phyloP scores from a whole-genome alignment of 202 grass and related monocot genomes.

The Setaria viridis region DNA sequence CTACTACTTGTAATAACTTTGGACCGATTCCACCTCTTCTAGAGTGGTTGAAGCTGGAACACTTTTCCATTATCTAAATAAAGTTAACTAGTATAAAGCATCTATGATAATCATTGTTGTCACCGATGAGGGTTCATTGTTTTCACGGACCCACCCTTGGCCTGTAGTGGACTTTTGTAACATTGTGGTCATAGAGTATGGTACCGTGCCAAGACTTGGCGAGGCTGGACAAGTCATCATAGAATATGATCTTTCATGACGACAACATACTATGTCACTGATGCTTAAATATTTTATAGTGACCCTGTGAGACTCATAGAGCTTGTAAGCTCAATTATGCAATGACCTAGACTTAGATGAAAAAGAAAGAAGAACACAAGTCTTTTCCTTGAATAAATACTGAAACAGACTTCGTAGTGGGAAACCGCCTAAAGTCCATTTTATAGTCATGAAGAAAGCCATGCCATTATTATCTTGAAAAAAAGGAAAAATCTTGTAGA shows the following conservation, averaged over 20 bases:
- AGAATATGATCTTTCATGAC: background rate
- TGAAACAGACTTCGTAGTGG: background rate
- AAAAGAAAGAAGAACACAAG: background rate
- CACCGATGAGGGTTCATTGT: too few species aligned
- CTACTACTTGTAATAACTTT: too few species aligned
- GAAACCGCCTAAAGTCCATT: background rate
- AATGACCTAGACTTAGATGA: background rate
- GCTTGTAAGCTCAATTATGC: background rate
- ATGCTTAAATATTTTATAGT: background rate
- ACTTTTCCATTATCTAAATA: too few species aligned
- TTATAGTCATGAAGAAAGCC: background rate
- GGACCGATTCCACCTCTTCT: too few species aligned
- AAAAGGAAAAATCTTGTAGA: background rate
- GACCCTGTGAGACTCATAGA: background rate
- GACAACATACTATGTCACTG: background rate
- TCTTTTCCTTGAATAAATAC: background rate
- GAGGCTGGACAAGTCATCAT: background rate
- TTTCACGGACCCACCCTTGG: too few species aligned
- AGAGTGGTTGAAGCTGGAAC: too few species aligned
- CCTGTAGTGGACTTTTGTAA: too few species aligned
- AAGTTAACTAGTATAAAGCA: too few species aligned
- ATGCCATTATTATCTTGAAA: background rate
- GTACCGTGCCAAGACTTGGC: background rate
- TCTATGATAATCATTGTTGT: too few species aligned
- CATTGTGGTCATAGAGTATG: background rate